Base-by-base conservation (phyloP, 2,329 filamentous ascomycete genomes). In the Colletotrichum truncatum region DNA sequence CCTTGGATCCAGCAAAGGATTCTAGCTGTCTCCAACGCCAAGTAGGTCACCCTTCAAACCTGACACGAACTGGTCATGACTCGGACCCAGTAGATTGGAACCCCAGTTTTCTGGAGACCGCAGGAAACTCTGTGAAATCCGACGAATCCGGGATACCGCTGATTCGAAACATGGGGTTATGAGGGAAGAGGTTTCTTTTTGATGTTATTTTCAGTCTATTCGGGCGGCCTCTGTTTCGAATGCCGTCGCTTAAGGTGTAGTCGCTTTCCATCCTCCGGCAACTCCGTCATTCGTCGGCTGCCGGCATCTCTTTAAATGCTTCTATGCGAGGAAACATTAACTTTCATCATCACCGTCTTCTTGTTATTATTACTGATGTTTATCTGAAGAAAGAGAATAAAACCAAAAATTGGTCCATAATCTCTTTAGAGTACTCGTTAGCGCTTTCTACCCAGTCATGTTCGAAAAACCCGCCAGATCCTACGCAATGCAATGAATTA, bases 31-130 rank as follows among this genome's bases (percentile, higher is more conserved):
- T 45, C 23, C 30, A 26, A 54, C 38, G 36, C 23, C n/a, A 38
- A 16, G 43, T 23, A 21, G 21, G 41, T 18, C n/a, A 25, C 34
- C 26, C 12, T 60, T 43, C 23, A 61, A 54, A 61, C 57, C 56
- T 62, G 62, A 65, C 56, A 48, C 49, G 49, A 43, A 54, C 57
- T 12, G 32, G 11, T 43, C 57, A 66, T 63, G 63, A 66, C 63
- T 66, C 63, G 57, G 34, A n/a, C n/a, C 43, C 14, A 14, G 32
- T 30, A 62, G 39, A 65, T 65, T 61, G 32, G 32, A 41, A 43
- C 41, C 53, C 62, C 62, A 32, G 41, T 65, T 62, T 65, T 54
- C 26, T 54, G 56, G 32, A 45, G 39, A 49, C 41, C 12, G 6
- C 14, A 21, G 56, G 39, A 43, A 51, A 61, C 62, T 62, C 39